phyloP scores from a whole-genome alignment of 768 basidiomycete genomes.

The Lactarius akahatsu region DNA sequence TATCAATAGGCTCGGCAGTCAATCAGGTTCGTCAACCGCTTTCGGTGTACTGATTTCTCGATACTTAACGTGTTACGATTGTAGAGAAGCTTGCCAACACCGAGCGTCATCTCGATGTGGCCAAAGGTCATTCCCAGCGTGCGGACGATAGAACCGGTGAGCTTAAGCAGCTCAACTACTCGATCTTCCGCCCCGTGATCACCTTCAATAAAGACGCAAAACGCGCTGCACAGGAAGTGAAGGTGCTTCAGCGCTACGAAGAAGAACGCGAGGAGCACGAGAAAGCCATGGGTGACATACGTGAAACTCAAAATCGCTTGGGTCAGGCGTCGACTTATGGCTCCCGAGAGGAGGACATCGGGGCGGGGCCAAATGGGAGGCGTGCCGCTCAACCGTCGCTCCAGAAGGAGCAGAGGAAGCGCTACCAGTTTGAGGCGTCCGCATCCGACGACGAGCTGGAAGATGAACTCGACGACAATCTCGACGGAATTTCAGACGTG shows the following conservation, averaged over 20 bases:
- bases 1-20: conserved; percentile 77
- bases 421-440: conserved; percentile 89
- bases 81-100: conserved; percentile 88
- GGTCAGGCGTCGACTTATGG: conserved; percentile 70
- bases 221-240: conserved; percentile 81
- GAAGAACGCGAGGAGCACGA: conserved; percentile 84
- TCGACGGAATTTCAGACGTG: conserved; percentile 80
- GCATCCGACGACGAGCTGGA: conserved; percentile 93
- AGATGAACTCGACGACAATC: conserved; percentile 89
- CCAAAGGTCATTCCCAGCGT: conserved; percentile 80
- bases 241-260: conserved; percentile 81
- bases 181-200: conserved; percentile 93
- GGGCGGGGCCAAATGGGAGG: conserved; percentile 40
- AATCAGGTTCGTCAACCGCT: conserved; percentile 70
- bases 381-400: conserved; percentile 52
- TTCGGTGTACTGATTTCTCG: background rate
- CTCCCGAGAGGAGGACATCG: conserved; percentile 46
- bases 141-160: conserved; percentile 95
- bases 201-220: no score
- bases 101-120: conserved; percentile 89
- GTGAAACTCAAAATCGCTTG: conserved; percentile 84
- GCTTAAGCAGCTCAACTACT: conserved; percentile 89
- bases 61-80: conserved; percentile 13
- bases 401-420: conserved; percentile 69
- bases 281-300: conserved; percentile 79